Base-by-base conservation (phyloP, 306 rosid genomes). In the Lathyrus tuberosus region DNA sequence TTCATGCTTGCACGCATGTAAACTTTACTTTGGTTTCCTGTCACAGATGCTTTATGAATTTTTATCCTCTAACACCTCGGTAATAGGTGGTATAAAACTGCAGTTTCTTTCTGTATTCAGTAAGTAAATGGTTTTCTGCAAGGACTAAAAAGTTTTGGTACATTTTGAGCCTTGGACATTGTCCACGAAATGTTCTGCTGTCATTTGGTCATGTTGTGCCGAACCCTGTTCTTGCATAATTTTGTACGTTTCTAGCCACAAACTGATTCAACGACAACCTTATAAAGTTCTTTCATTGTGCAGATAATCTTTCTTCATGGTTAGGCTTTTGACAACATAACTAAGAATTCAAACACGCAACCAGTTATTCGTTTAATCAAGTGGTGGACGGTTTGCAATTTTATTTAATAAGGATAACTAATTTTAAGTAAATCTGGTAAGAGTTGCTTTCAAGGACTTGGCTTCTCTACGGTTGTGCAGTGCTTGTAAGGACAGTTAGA, bases 1-100 rank as follows among this genome's bases (percentile, higher is more conserved):
- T 40, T 53, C 65, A 31, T 75, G 79, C 81, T 51, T 70, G 59
- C 79, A 75, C 70, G 57, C 80, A 71, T 62, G 73, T 67, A 59
- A 51, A 73, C 74, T 46, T 58, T 40, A 53, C 66, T 73, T 69
- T 56, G 77, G 67, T 66, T 75, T 71, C 65, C 10, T 75, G 71
- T 69, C 48, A 64, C 38, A 62, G 76, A 75, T 70, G 48, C 33
- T 40, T 57, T 57, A 30, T 30, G 5, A 10, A 10, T 41, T 14
- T 5, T 53, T 54, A 48, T 75, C 70, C 80, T 47, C 6, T 13
- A 62, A 63, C 43, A 47, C 44, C 68, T 60, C 15, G 71, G 73
- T 70, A 47, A 63, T 46, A 57, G 62, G 63, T 56, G 69, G 47
- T 71, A 33, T 69, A 17, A 57, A 75, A 47, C 49, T 74, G 59